Evolutionary conservation across 2,329 filamentous ascomycete genomes (phyloP), one percentile per base, ranked within the genome.

Genomic region (Colletotrichum sp.): DNA sequence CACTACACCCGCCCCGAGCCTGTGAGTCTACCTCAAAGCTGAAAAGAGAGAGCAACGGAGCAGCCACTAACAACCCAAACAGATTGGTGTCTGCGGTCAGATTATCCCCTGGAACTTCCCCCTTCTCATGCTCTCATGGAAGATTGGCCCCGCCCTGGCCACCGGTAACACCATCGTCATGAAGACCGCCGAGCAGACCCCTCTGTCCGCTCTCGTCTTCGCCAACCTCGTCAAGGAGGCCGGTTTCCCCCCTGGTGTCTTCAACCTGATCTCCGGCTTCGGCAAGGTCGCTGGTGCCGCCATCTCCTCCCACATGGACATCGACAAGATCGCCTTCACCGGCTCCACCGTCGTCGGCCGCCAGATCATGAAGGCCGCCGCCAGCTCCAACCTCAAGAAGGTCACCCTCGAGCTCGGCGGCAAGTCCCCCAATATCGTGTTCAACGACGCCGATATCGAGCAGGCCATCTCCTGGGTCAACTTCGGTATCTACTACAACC

Each of bases 101-200:
- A 96, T 96, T 83, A 96, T 97, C 81, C 95, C 95, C 77, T 96
- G 95, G 95, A 96, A 96, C 89, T 96, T 95, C 88, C 95, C 95
- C 9, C 88, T 96, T 62, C 91, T 95, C 82, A 96, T 96, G 94
- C 90, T 90, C 83, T 90, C 91, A 69, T 98, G 95, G 95, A 98
- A 98, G 91, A 93, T 95, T 77, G 93, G 90, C 75, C 93, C 93
- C 65, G 93, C 93, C 60, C 88, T 95, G 81, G 92, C 93, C 79
- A 92, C 92, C 48, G 94, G 94, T 82, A 95, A 95, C 90, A 91
- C 89, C 6, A 83, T 95, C 72, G 90, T 95, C 81, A 85, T 95
- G 82, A 95, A 95, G 91, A 91, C 92, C 26, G 93, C 94, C 78
- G 93, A 95, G 87, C 93, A 95, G 88, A 95, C 93, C 12, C 94